A percentile compares a stretch with the other conserved stretches of the same genome.
phyloP scores from a whole-genome alignment of 441 rosid genomes.

The Mallotus japonicus region DNA sequence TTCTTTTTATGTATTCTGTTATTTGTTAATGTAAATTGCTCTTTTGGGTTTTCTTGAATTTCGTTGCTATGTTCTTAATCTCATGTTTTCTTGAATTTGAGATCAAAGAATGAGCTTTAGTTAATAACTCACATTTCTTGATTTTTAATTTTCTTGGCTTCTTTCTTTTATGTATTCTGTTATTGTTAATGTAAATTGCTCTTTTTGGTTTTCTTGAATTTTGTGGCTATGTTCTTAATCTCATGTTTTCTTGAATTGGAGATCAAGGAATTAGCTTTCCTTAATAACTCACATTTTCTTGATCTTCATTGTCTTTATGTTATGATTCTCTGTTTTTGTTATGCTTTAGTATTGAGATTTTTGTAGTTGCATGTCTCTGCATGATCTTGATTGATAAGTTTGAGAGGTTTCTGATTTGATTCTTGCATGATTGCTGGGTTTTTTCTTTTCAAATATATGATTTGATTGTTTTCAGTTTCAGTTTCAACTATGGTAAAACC shows the following conservation, averaged over 20 bases:
- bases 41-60: constrained; percentile 11
- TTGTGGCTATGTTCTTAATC: constrained; percentile 11
- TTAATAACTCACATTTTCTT: no score
- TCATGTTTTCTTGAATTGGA: not conserved
- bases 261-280: not conserved
- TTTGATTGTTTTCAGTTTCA: not conserved
- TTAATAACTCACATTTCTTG: no score
- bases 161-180: not conserved
- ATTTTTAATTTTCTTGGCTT: constrained; percentile 7
- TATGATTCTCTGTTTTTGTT: not conserved
- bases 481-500: no score
- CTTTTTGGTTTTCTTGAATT: constrained; percentile 11
- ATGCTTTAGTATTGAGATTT: no score
- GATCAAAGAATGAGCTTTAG: not conserved
- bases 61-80: constrained; percentile 10
- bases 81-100: not conserved
- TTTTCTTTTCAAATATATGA: not conserved
- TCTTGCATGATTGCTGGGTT: not conserved
- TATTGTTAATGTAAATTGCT: not conserved
- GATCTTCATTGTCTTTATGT: not conserved
- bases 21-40: not conserved
- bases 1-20: not conserved
- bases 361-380: not conserved
- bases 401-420: not conserved
- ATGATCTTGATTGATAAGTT: constrained; percentile 9